Evolutionary conservation across 1,284 basidiomycete species (phyloP).

Genomic region (Malassezia sympodialis): DNA sequence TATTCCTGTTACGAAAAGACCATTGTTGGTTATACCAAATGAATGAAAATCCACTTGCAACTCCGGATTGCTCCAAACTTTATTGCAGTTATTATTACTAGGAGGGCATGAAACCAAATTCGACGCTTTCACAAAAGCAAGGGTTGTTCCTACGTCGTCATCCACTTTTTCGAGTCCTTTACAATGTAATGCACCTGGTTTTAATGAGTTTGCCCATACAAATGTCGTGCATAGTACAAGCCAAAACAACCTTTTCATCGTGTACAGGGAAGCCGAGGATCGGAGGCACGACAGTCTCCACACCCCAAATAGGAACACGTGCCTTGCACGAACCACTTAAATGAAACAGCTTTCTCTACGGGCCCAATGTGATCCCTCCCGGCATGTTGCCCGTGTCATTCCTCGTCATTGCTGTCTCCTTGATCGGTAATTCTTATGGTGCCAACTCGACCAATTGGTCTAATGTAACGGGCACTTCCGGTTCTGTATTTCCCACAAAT

Average conservation of each 20-base stretch:
- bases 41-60: not conserved
- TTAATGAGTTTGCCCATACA: not conserved
- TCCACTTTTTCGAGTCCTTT: not conserved
- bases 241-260: not conserved
- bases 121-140: not conserved
- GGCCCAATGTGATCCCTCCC: not conserved
- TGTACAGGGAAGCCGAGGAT: not conserved
- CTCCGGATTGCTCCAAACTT: not conserved
- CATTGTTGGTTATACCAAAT: not conserved
- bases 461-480: conserved; percentile 17
- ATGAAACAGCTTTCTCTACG: not conserved
- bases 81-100: not conserved
- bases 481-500: conserved; percentile 33
- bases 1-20: not conserved
- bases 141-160: not conserved
- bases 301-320: not conserved
- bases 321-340: not conserved
- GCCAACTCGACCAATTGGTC: not conserved
- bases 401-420: not conserved
- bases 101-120: not conserved
- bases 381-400: not conserved
- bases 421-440: not conserved
- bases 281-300: not conserved
- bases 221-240: not conserved
- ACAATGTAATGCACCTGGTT: not conserved